Percentiles rank a stretch among this genome's conserved stretches.
These are phyloP conservation scores for Dorcoceras hygrometricum DNA, from an alignment of 257 asterid species.

Conservation along the genomic window DNA sequence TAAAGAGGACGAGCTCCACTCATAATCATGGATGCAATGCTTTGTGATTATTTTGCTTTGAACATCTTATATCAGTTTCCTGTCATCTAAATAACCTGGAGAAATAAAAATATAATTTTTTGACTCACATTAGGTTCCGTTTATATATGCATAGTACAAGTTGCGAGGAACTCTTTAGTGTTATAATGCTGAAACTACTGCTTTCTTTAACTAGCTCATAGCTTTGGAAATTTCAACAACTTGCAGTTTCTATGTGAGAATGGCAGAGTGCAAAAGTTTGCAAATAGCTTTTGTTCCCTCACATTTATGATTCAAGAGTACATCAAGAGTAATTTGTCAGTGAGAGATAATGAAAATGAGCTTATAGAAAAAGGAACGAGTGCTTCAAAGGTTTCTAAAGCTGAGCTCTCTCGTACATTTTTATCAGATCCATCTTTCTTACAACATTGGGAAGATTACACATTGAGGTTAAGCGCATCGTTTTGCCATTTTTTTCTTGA, in stretches of 20 bases:
- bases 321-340: conserved; percentile 32
- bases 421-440: conserved; percentile 36
- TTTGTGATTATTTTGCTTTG: neutral
- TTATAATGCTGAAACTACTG: conserved; percentile 20
- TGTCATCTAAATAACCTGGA: neutral
- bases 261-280: conserved; percentile 93
- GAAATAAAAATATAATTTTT: neutral
- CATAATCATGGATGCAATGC: conserved; percentile 22
- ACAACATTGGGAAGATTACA: conserved; percentile 71
- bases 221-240: conserved; percentile 92
- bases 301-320: conserved; percentile 86
- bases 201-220: conserved; percentile 60
- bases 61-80: no score
- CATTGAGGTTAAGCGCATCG: conserved; percentile 61
- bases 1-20: conserved; percentile 24
- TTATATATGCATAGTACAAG: conserved; percentile 15
- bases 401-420: conserved; percentile 34
- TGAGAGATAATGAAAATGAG: conserved; percentile 32
- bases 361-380: conserved; percentile 34
- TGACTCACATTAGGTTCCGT: conserved; percentile 11
- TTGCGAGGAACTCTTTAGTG: conserved; percentile 21
- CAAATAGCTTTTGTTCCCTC: conserved; percentile 96
- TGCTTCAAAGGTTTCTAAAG: conserved; percentile 36
- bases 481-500: conserved; percentile 72
- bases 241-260: conserved; percentile 95